Percentiles rank a stretch among this genome's conserved stretches.
These are phyloP conservation scores for Chlamydomonas asymmetrica DNA, from an alignment of 139 green algal species.

Conservation along the genomic window DNA sequence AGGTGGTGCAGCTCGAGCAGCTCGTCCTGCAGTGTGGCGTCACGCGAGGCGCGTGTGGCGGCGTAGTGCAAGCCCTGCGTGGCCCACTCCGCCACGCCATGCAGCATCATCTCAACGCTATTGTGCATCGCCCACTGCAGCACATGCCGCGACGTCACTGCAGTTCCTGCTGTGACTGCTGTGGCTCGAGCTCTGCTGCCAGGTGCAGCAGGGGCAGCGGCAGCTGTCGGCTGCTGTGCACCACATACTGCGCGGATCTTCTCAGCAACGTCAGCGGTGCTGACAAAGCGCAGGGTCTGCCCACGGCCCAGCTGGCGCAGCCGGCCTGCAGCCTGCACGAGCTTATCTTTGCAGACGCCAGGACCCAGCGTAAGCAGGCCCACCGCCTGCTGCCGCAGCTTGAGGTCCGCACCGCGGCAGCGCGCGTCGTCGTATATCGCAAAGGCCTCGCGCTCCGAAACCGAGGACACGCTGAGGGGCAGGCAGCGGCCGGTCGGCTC, in stretches of 20 bases:
- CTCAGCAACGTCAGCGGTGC: constrained; percentile 5
- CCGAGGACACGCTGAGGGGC: constrained; percentile 27
- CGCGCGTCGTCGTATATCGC: constrained; percentile 59
- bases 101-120: constrained; percentile 41
- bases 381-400: constrained; percentile 38
- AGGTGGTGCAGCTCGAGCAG: constrained; percentile 21
- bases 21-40: constrained; percentile 35
- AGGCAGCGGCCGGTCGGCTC: constrained; percentile 34
- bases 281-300: constrained; percentile 31
- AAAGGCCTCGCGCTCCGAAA: constrained; percentile 47
- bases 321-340: constrained; percentile 43
- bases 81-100: constrained; percentile 22
- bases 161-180: neutral
- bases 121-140: constrained; percentile 44
- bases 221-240: neutral
- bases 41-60: constrained; percentile 2
- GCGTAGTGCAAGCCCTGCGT: constrained; percentile 49
- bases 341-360: constrained; percentile 47
- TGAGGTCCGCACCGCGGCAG: constrained; percentile 40
- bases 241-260: neutral
- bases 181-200: neutral
- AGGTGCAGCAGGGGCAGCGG: neutral
- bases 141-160: constrained; percentile 4
- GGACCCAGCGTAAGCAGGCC: constrained; percentile 55
- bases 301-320: constrained; percentile 46